Percentiles rank a stretch among this genome's conserved stretches.
phyloP scores from a whole-genome alignment of 2,329 filamentous ascomycete genomes.

The Stagonosporopsis chrysanthemi region DNA sequence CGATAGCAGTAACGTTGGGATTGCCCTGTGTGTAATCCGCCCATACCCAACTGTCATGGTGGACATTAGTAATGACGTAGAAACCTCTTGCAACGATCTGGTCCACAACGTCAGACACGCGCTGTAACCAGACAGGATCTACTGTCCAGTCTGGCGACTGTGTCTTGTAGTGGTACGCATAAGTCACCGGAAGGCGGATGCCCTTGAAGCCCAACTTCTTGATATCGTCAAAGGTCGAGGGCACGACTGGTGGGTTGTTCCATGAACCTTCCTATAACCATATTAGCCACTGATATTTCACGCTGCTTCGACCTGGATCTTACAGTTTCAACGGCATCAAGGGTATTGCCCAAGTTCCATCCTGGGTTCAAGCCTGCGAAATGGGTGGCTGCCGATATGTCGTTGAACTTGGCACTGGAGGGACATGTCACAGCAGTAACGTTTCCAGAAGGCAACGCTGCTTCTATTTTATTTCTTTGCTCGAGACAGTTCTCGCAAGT shows the following conservation, averaged over 20 bases:
- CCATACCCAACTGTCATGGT: slow-evolving; percentile 68
- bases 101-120: slow-evolving; percentile 66
- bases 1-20: slow-evolving; percentile 61
- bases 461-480: neutral
- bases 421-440: slow-evolving; percentile 45
- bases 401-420: slow-evolving; percentile 51
- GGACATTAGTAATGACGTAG: slow-evolving; percentile 65
- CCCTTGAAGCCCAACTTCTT: slow-evolving; percentile 65
- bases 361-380: slow-evolving; percentile 61
- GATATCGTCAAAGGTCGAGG: slow-evolving; percentile 60
- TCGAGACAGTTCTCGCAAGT: neutral
- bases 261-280: slow-evolving; percentile 59
- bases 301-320: neutral
- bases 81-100: slow-evolving; percentile 61
- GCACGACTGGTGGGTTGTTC: slow-evolving; percentile 63
- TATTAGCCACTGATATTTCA: neutral
- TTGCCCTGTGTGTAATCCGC: slow-evolving; percentile 58
- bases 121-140: slow-evolving; percentile 62
- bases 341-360: slow-evolving; percentile 68
- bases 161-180: slow-evolving; percentile 63
- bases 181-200: slow-evolving; percentile 67
- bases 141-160: slow-evolving; percentile 63
- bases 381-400: slow-evolving; percentile 57
- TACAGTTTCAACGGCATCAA: slow-evolving; percentile 59
- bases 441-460: slow-evolving; percentile 21